Conservation (phyloP, 2,329 filamentous ascomycete genomes). For the Penicillium sp. region DNA sequence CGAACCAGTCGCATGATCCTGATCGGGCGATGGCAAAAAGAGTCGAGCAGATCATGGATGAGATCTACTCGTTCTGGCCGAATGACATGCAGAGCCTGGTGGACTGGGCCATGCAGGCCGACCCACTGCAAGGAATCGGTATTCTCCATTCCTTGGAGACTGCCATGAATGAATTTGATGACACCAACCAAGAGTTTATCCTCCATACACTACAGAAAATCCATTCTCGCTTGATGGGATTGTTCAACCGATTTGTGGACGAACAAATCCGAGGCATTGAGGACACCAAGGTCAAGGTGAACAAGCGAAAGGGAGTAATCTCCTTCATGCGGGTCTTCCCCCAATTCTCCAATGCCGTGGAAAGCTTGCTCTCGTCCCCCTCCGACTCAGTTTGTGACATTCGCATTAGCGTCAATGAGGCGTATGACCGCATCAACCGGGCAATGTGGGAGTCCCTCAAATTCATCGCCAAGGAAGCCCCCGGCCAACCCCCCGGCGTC, state of each 20-base stretch:
- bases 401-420: slow-evolving; percentile 74
- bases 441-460: slow-evolving; percentile 97
- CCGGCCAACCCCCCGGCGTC: slow-evolving; percentile 53
- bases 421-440: slow-evolving; percentile 83
- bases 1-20: slow-evolving; percentile 77
- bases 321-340: slow-evolving; percentile 93
- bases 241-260: slow-evolving; percentile 86
- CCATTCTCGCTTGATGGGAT: slow-evolving; percentile 66
- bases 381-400: slow-evolving; percentile 61
- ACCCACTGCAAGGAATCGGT: slow-evolving; percentile 89
- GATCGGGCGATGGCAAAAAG: slow-evolving; percentile 81
- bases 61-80: slow-evolving; percentile 78
- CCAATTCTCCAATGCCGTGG: slow-evolving; percentile 73
- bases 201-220: slow-evolving; percentile 74
- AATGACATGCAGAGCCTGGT: slow-evolving; percentile 73
- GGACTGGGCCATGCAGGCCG: slow-evolving; percentile 75
- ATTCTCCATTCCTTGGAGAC: slow-evolving; percentile 76
- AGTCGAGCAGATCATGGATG: slow-evolving; percentile 83
- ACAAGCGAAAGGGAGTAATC: slow-evolving; percentile 96
- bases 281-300: slow-evolving; percentile 98
- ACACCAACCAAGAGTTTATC: slow-evolving; percentile 90
- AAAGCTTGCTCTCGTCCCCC: slow-evolving; percentile 68
- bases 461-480: slow-evolving; percentile 76
- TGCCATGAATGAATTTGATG: slow-evolving; percentile 72
- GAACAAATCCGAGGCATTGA: slow-evolving; percentile 94